Evolutionary conservation across 345 rosid genomes (phyloP), one percentile per base, ranked within the genome.

Genomic region (Lumnitzera racemosa): DNA sequence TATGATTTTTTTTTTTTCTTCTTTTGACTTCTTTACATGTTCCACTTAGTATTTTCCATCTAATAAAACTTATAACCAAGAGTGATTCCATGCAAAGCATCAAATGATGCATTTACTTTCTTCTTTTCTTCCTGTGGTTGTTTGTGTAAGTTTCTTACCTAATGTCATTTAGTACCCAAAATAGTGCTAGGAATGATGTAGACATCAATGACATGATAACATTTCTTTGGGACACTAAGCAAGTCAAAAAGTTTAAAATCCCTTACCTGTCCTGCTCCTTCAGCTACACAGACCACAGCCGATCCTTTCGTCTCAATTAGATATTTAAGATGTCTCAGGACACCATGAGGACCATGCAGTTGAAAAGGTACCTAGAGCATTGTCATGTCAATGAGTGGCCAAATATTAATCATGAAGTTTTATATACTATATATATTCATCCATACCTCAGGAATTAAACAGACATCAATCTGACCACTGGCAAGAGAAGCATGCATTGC

Each of bases 401-500:
- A 36, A 36, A 36, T 36, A 36, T 5, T 36, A 36, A 36, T 5
- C 43, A 3, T 36, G 43, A 36, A 36, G 43, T 36, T 36, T 6
- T 9, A 36, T 36, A 36, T 27, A 7, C 1, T 36, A 20, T 20
- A 20, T 20, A 20, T 20, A 36, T 36, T 36, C 43, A 14, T n/a
- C 46, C 49, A 58, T 80, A 94, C 99, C 96, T 95, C 99, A 41
- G 99, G 99, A 70, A 95, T 95, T 83, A 95, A 78, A 76, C 99
- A 95, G 24, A 95, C 78, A 62, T 95, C 96, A 24, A 95, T 88
- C 75, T 95, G 99, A 65, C 96, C 99, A 62, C 99, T 94, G 3
- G 99, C 99, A 71, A 90, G 76, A 57, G 99, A 78, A 41, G 97
- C 96, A 76, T 88, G 97, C 99, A 94, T 94, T 27, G 99, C 99